Percentiles rank a stretch among this genome's conserved stretches.
These are phyloP conservation scores for Albizia julibrissin DNA, from an alignment of 306 rosid species.

Conservation along the genomic window DNA sequence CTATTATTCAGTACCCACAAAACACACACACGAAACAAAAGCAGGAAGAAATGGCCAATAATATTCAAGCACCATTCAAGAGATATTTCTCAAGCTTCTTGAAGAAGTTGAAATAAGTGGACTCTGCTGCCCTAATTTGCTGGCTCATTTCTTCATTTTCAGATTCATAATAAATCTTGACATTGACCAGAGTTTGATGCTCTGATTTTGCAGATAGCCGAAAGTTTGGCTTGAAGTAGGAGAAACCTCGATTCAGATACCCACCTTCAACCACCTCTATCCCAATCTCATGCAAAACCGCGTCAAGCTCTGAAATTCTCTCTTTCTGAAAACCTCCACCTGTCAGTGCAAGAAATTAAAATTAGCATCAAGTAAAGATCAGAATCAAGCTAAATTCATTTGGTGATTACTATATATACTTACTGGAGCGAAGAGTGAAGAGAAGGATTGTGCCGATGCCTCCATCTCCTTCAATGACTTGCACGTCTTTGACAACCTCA, in stretches of 20 bases:
- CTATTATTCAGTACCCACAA: neutral
- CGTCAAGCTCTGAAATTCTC: slow-evolving; percentile 46
- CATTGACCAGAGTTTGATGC: slow-evolving; percentile 45
- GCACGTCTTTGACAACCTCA: slow-evolving; percentile 41
- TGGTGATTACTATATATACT: neutral
- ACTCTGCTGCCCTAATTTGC: slow-evolving; percentile 31
- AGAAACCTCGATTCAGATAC: slow-evolving; percentile 50
- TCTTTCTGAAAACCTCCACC: neutral
- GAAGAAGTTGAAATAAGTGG: slow-evolving; percentile 39
- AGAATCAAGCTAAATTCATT: neutral
- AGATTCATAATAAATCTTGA: slow-evolving; percentile 52
- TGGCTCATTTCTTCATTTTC: slow-evolving; percentile 37
- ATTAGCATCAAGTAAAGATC: neutral
- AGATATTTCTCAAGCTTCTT: slow-evolving; percentile 43
- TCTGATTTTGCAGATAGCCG: slow-evolving; percentile 41
- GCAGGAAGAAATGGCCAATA: neutral
- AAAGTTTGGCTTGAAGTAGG: slow-evolving; percentile 51
- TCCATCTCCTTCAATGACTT: neutral
- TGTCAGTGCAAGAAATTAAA: neutral
- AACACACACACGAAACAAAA: neutral
- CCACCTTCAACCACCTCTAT: slow-evolving; percentile 65
- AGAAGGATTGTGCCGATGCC: neutral
- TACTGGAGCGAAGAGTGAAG: neutral
- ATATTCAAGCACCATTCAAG: slow-evolving; percentile 21
- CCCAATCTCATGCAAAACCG: slow-evolving; percentile 43